Percentiles rank a stretch among this genome's conserved stretches.
These are phyloP conservation scores for Blastobotrys proliferans DNA, from an alignment of 1,139 yeast species.

Conservation along the genomic window DNA sequence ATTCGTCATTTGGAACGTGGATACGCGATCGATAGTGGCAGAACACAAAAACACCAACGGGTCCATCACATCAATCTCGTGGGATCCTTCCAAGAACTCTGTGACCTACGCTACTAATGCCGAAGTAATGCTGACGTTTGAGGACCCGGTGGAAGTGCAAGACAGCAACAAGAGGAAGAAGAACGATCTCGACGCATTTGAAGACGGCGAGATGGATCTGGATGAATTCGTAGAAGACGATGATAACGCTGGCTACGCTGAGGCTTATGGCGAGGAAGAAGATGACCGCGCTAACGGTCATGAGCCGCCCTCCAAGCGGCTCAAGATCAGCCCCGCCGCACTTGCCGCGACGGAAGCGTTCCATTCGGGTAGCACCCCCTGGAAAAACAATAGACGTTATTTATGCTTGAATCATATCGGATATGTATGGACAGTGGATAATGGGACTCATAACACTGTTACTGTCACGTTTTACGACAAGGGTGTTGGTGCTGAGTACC, in stretches of 20 bases:
- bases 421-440: constrained; percentile 75
- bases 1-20: constrained; percentile 53
- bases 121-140: constrained; percentile 33
- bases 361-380: constrained; percentile 86
- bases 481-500: constrained; percentile 74
- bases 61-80: constrained; percentile 23
- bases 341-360: constrained; percentile 38
- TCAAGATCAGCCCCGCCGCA: neutral
- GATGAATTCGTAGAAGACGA: constrained; percentile 52
- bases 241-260: constrained; percentile 48
- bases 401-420: constrained; percentile 79
- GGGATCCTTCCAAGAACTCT: constrained; percentile 38
- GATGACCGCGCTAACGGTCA: neutral
- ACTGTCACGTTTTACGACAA: constrained; percentile 87
- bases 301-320: neutral
- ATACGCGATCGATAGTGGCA: constrained; percentile 11
- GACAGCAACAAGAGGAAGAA: constrained; percentile 15
- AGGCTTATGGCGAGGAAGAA: constrained; percentile 4
- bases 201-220: constrained; percentile 16
- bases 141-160: constrained; percentile 2
- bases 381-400: constrained; percentile 66
- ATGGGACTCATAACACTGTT: constrained; percentile 57
- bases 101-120: constrained; percentile 32
- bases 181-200: constrained; percentile 23
- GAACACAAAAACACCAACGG: neutral